A percentile compares a stretch with the other conserved stretches of the same genome.
Evolutionary conservation across 441 rosid genomes (phyloP).

Genomic region (Adansonia rubrostipa): DNA sequence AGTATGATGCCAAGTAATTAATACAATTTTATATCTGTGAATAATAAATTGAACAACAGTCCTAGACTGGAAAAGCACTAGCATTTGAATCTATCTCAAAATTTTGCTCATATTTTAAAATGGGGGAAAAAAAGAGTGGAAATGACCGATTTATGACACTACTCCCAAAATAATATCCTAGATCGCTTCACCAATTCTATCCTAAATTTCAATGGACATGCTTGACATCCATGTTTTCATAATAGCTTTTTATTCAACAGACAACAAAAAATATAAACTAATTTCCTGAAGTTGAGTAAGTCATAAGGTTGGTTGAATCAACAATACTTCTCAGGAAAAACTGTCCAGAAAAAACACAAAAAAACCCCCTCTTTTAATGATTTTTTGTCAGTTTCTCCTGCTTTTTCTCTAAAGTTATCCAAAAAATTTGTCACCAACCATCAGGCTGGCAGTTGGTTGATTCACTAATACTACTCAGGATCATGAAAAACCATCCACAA

Average conservation of each 20-base stretch:
- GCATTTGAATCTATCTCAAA: neutral
- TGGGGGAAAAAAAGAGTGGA: neutral
- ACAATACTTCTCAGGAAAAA: neutral
- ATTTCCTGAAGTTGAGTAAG: neutral
- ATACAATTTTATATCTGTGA: neutral
- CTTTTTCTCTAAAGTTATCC: neutral
- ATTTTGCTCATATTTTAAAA: neutral
- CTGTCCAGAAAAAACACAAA: neutral
- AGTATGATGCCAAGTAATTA: neutral
- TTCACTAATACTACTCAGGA: no score
- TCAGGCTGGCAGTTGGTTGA: no score
- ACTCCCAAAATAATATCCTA: neutral
- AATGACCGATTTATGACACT: neutral
- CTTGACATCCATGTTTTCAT: slow-evolving; percentile 5
- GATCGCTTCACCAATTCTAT: neutral
- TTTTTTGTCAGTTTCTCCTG: neutral
- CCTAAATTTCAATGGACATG: neutral
- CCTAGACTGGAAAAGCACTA: neutral
- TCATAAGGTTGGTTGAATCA: neutral
- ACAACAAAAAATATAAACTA: neutral
- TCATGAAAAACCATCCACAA: no score
- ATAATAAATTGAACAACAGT: neutral
- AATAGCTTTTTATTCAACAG: slow-evolving; percentile 1
- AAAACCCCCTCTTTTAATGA: neutral
- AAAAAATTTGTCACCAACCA: neutral